Percentiles rank a stretch among this genome's conserved stretches.
Evolutionary conservation across 768 basidiomycete species (phyloP).

Genomic region (Porphyrellus cyaneotinctus): DNA sequence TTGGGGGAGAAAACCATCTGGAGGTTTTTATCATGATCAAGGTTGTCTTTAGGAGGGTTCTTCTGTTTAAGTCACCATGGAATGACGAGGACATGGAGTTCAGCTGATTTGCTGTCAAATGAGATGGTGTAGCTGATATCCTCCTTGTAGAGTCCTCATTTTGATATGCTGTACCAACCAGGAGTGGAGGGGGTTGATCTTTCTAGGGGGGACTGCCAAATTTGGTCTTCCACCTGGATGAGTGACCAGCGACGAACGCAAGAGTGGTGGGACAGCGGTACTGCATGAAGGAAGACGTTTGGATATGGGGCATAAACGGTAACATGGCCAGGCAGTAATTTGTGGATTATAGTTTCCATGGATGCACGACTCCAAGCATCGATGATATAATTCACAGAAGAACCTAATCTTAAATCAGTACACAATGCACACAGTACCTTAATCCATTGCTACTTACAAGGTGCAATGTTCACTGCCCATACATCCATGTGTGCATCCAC

Average conservation of each 20-base stretch:
- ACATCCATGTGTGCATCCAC: not conserved
- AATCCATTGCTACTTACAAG: not conserved
- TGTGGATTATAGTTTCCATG: not conserved
- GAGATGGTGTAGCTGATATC: not conserved
- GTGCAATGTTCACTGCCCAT: not conserved
- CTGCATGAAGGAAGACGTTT: not conserved
- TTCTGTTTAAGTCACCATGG: not conserved
- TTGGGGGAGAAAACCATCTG: not conserved
- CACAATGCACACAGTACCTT: not conserved
- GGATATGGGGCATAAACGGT: not conserved
- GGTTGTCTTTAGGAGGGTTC: not conserved
- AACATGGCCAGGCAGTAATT: not conserved
- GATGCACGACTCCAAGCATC: not conserved
- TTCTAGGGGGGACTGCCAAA: not conserved
- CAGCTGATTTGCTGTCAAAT: not conserved
- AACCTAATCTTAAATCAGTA: not conserved
- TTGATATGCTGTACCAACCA: not conserved
- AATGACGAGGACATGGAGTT: not conserved
- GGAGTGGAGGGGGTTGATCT: not conserved
- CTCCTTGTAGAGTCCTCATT: not conserved
- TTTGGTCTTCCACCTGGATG: not conserved
- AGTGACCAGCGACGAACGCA: not conserved
- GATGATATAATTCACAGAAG: not conserved
- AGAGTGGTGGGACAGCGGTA: not conserved
- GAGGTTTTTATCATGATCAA: not conserved